phyloP scores from a whole-genome alignment of 495 filamentous ascomycete genomes.

The Annulohypoxylon moriforme region DNA sequence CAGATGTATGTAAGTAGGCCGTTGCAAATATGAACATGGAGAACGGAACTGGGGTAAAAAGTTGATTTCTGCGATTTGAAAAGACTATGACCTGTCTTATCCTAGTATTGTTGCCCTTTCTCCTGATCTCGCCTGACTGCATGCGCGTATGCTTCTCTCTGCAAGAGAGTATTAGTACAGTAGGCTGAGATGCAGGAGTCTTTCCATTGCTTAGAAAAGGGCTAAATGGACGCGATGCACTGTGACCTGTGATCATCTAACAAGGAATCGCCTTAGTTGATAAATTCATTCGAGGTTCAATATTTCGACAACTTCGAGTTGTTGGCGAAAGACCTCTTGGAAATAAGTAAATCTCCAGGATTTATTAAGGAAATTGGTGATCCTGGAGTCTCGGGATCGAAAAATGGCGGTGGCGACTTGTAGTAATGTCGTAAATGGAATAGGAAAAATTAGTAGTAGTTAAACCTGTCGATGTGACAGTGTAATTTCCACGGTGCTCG shows the following conservation, averaged over 20 bases:
- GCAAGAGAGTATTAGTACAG: constrained; percentile 21
- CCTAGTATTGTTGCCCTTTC: not conserved
- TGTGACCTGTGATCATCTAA: constrained; percentile 32
- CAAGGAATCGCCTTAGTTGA: not conserved
- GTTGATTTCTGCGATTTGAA: not conserved
- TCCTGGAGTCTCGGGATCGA: not conserved
- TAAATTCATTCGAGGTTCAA: not conserved
- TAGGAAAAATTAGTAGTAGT: constrained; percentile 2
- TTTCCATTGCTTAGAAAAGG: not conserved
- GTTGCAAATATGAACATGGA: constrained; percentile 29
- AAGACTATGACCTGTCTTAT: constrained; percentile 6
- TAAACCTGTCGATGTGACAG: constrained; percentile 7
- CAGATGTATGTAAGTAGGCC: constrained; percentile 14
- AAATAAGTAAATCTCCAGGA: not conserved
- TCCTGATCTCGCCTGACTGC: not conserved
- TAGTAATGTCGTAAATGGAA: not conserved
- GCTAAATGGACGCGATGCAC: constrained; percentile 12
- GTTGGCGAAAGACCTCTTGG: not conserved
- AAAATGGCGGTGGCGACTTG: constrained; percentile 5
- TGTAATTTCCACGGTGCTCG: constrained; percentile 8
- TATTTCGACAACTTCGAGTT: not conserved
- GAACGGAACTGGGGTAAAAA: constrained; percentile 6
- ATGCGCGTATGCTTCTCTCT: constrained; percentile 12
- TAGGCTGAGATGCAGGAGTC: not conserved
- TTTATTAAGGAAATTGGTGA: not conserved